Evolutionary conservation across 371 early-diverging fungal genomes (phyloP), one percentile per base, ranked within the genome.

Genomic region (Saksenaea oblongispora): DNA sequence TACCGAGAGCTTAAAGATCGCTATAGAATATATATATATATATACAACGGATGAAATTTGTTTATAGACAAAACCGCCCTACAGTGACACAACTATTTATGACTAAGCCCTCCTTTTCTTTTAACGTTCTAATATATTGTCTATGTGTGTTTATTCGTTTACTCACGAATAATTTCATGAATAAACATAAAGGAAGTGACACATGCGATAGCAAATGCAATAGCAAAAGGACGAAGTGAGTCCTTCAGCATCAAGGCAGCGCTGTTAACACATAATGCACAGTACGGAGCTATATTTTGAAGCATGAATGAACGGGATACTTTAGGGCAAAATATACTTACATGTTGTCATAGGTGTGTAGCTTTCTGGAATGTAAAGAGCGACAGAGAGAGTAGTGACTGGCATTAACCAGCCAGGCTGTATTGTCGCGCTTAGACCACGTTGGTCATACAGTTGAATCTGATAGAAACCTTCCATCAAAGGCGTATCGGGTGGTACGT

Each of bases 381-480:
- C 75, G 58, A 75, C 65, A 0, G 65, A 65, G 17, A 75, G 54
- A 9, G 63, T 41, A 17, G 68, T 70, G 35, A 24, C 47, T 18
- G 75, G 75, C 24, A 63, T 56, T 15, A 72, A 63, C 72, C 72
- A 75, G 18, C 75, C 75, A 42, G 75, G 75, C 27, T 58, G 59
- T 17, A 47, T 47, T 10, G 51, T 47, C 27, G 54, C 71, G 13
- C 36, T 53, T 1, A 60, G 17, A 13, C 71, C 71, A 34, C 71
- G 63, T 39, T 71, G 71, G 58, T 71, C 71, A n/a, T 61, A 66
- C 17, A 71, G 15, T 11, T 56, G 55, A 3, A 71, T 63, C 42
- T 57, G 63, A 41, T 63, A 71, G 24, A 27, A 71, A 0, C 67
- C 71, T 13, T 56, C 67, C 59, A 63, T 58, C 34, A 71, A 36